Evolutionary conservation across 176 grass and related monocot species (phyloP), one percentile per base, ranked within the genome.

Genomic region (Rhynchospora tenuis): DNA sequence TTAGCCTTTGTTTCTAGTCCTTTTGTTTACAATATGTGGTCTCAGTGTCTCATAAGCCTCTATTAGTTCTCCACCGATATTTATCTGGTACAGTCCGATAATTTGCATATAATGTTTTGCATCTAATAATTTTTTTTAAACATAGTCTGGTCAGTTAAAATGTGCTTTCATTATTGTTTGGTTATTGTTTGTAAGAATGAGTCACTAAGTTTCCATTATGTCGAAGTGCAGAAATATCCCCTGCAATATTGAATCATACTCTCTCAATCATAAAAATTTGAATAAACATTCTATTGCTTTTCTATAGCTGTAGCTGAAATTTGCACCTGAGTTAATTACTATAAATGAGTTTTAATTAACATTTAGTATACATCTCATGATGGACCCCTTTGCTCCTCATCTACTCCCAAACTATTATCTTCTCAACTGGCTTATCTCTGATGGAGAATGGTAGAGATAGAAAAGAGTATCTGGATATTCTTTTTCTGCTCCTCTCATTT

Each of bases 261-360:
- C 13, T 16, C 23, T 54, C 22, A 75, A 27, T 52, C 1, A 26
- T 51, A 75, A 24, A 75, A 51, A 75, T 28, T 29, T 54, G 52
- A 55, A 75, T 15, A 15, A 73, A 7, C 70, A 44, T 73, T 44
- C 47, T 26, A 73, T 50, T 73, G 45, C 70, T 51, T 15, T 38
- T 45, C 68, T 45, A 5, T 72, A 10, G 62, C 26, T 64, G 62
- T 64, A 64, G 29, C 24, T 27, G 46, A 22, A 24, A 26, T 73
- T 71, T 50, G 45, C 70, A 26, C 70, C 13, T 27, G 70, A 26
- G 44, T 26, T 50, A 73, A 73, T 73, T 73, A 73, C 70, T 73
- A 73, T 48, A 50, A 47, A 73, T 73, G 50, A 73, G 6, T 5
- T 4, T 26, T 26, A 47, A 48, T 73, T 50, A 15, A 26, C 44